Percentiles rank a stretch among this genome's conserved stretches.
Evolutionary conservation across 768 basidiomycete genomes (phyloP).

Genomic region (Trametes maxima): DNA sequence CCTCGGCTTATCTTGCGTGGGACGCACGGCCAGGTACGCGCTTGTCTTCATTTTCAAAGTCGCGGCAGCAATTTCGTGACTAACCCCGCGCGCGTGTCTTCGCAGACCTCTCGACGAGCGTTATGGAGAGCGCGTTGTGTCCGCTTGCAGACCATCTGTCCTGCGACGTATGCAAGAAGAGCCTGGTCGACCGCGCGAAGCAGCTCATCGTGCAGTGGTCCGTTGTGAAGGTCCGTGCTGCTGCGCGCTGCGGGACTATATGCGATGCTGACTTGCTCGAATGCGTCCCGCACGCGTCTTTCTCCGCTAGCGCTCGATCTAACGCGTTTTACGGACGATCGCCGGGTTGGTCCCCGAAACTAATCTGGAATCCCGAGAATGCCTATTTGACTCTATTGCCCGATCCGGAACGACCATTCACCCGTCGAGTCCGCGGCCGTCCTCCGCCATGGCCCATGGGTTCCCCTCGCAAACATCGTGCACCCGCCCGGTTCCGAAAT

Average conservation of each 20-base stretch:
- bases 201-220: conserved; percentile 77
- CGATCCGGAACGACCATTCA: neutral
- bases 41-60: neutral
- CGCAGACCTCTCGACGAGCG: conserved; percentile 69
- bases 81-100: neutral
- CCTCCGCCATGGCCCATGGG: too few species aligned
- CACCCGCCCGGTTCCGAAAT: too few species aligned
- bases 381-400: neutral
- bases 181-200: conserved; percentile 67
- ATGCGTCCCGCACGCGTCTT: neutral
- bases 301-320: conserved; percentile 13
- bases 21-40: conserved; percentile 74
- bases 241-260: neutral
- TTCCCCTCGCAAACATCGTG: too few species aligned
- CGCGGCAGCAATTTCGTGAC: neutral
- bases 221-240: conserved; percentile 63
- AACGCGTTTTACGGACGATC: neutral
- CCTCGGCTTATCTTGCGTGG: conserved; percentile 83
- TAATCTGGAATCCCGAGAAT: neutral
- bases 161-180: conserved; percentile 68
- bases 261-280: neutral
- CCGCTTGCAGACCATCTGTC: conserved; percentile 69
- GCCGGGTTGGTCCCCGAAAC: neutral
- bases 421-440: too few species aligned
- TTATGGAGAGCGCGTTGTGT: conserved; percentile 71